phyloP scores from a whole-genome alignment of 140 eudicot species.

The Bidens hawaiensis region DNA sequence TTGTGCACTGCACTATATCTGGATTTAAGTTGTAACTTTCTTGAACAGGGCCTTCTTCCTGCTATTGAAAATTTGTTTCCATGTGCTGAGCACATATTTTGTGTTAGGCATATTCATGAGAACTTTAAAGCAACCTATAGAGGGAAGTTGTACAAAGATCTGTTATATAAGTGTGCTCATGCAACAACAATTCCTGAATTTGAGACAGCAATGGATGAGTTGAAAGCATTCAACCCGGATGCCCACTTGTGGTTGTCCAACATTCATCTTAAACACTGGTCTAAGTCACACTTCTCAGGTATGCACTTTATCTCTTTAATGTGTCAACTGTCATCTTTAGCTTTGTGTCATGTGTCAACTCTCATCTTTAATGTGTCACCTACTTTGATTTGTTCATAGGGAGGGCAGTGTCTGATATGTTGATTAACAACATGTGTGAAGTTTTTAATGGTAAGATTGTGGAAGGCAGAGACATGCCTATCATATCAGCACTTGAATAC shows the following conservation, averaged over 20 bases:
- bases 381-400: neutral
- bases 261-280: neutral
- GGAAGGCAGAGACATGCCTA: neutral
- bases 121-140: too few relatives aligned
- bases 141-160: neutral
- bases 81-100: neutral
- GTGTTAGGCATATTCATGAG: neutral
- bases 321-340: neutral
- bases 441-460: neutral
- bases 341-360: neutral
- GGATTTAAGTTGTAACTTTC: too few relatives aligned
- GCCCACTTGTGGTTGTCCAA: neutral
- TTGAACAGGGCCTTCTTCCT: too few relatives aligned
- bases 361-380: neutral
- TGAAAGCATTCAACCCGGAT: neutral
- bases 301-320: too few relatives aligned
- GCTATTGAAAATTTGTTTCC: neutral
- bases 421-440: neutral
- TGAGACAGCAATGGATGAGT: neutral
- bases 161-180: neutral
- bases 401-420: neutral
- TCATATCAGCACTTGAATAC: neutral
- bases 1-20: too few relatives aligned
- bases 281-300: neutral
- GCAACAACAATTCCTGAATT: neutral